phyloP scores from a whole-genome alignment of 768 basidiomycete genomes.

The Infundibulicybe gibba region DNA sequence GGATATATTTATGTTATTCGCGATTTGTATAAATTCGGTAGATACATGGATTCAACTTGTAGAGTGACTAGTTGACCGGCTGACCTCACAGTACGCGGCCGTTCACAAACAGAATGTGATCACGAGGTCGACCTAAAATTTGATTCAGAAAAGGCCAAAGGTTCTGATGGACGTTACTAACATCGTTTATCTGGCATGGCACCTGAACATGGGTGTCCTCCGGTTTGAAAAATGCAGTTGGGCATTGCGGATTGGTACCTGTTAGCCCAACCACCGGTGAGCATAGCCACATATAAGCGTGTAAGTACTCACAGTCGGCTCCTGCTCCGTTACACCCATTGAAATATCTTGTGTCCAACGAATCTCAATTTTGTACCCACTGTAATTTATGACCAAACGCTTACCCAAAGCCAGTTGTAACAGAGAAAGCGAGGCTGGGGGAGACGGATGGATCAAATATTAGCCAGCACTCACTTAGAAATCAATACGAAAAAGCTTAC shows the following conservation, averaged over 20 bases:
- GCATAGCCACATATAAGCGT: background rate
- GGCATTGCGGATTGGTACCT: constrained; percentile 24
- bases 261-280: background rate
- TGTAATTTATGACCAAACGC: background rate
- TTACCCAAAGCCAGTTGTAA: constrained; percentile 28
- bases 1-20: too few species aligned
- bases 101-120: constrained; percentile 10
- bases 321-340: constrained; percentile 24
- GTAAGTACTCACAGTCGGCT: constrained; percentile 17
- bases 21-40: too few species aligned
- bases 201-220: constrained; percentile 25
- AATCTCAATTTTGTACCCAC: background rate
- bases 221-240: constrained; percentile 23
- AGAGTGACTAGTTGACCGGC: too few species aligned
- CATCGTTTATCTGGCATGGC: constrained; percentile 27
- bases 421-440: constrained; percentile 26
- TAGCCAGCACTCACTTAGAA: background rate
- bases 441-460: background rate
- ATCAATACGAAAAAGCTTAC: constrained; percentile 12
- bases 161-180: constrained; percentile 4
- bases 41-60: too few species aligned
- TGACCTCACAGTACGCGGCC: too few species aligned
- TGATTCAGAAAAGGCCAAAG: background rate
- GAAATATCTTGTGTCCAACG: constrained; percentile 13
- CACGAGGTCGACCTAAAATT: constrained; percentile 6